Evolutionary conservation across 208 protist species (phyloP).

Genomic region (Novymonas esmeraldas): DNA sequence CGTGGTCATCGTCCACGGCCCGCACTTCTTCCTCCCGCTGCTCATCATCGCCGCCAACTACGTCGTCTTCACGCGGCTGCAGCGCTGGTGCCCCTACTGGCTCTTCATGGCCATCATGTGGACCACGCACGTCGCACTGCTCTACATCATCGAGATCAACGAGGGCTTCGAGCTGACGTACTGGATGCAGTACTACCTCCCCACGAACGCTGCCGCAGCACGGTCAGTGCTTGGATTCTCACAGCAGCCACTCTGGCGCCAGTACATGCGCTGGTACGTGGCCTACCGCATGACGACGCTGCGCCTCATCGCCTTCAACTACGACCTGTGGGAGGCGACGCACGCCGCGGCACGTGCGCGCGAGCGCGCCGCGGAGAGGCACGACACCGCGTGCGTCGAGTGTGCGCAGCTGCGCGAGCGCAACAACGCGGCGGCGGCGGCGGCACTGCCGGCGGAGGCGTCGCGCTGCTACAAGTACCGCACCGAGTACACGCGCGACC

Average conservation of each 20-base stretch:
- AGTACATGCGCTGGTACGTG: slow-evolving; percentile 58
- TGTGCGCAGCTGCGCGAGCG: slow-evolving; percentile 36
- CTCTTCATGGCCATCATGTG: slow-evolving; percentile 62
- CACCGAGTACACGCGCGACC: slow-evolving; percentile 50
- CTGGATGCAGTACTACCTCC: slow-evolving; percentile 26
- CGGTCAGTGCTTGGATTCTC: slow-evolving; percentile 6
- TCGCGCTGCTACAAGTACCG: slow-evolving; percentile 61
- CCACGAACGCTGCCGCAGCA: not conserved
- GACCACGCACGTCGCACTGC: slow-evolving; percentile 35
- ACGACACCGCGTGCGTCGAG: slow-evolving; percentile 36
- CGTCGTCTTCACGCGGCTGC: slow-evolving; percentile 42
- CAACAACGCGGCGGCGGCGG: slow-evolving; percentile 14
- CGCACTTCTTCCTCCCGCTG: slow-evolving; percentile 37
- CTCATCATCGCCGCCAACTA: slow-evolving; percentile 39
- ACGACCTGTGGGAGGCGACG: slow-evolving; percentile 55
- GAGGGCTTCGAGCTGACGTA: slow-evolving; percentile 31
- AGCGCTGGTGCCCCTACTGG: slow-evolving; percentile 42
- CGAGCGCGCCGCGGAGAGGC: slow-evolving; percentile 32
- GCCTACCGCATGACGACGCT: slow-evolving; percentile 79
- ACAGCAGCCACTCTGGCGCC: slow-evolving; percentile 6
- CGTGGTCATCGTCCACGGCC: slow-evolving; percentile 32
- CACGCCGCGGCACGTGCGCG: slow-evolving; percentile 16
- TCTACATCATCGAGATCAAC: slow-evolving; percentile 37
- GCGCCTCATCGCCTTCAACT: slow-evolving; percentile 85
- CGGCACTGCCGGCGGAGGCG: slow-evolving; percentile 16